Conservation (phyloP, 2,329 filamentous ascomycete species). For the Clarireedia paspali region DNA sequence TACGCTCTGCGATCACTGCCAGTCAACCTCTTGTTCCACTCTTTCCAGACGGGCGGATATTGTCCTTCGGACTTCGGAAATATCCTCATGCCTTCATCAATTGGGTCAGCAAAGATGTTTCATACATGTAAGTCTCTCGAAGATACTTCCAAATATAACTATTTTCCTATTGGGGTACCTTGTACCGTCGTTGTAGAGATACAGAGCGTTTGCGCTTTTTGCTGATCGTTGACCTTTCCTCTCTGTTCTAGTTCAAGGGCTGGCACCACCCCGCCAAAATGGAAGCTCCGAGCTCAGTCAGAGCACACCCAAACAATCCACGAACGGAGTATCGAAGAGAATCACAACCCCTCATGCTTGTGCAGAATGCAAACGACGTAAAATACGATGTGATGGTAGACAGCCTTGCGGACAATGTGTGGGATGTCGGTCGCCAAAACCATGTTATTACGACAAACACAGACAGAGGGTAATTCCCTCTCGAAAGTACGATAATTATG, state of each 20-base stretch:
- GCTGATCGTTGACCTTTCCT: conserved; percentile 6
- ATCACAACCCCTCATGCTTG: conserved; percentile 58
- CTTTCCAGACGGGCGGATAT: conserved; percentile 2
- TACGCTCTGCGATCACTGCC: conserved; percentile 2
- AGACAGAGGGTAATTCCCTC: conserved; percentile 70
- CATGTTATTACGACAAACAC: conserved; percentile 76
- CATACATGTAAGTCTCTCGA: conserved; percentile 27
- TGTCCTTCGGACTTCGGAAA: background rate
- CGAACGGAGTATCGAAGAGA: conserved; percentile 38
- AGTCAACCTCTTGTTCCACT: background rate
- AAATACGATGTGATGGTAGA: conserved; percentile 76
- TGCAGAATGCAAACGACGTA: conserved; percentile 70
- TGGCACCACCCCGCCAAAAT: conserved; percentile 22
- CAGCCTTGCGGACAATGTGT: conserved; percentile 78
- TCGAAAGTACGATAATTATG: conserved; percentile 50
- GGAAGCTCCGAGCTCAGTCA: conserved; percentile 20
- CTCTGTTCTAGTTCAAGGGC: conserved; percentile 25
- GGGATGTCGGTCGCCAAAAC: conserved; percentile 71
- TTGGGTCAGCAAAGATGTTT: conserved; percentile 27
- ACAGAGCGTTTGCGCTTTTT: background rate
- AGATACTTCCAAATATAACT: background rate
- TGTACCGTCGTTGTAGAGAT: conserved; percentile 1
- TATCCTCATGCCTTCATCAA: conserved; percentile 24
- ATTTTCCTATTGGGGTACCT: too few species aligned
- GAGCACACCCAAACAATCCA: conserved; percentile 23